These are phyloP conservation scores for Coemansia sp. DNA, from an alignment of 192 early-diverging fungal genomes.

Conservation along the genomic window DNA sequence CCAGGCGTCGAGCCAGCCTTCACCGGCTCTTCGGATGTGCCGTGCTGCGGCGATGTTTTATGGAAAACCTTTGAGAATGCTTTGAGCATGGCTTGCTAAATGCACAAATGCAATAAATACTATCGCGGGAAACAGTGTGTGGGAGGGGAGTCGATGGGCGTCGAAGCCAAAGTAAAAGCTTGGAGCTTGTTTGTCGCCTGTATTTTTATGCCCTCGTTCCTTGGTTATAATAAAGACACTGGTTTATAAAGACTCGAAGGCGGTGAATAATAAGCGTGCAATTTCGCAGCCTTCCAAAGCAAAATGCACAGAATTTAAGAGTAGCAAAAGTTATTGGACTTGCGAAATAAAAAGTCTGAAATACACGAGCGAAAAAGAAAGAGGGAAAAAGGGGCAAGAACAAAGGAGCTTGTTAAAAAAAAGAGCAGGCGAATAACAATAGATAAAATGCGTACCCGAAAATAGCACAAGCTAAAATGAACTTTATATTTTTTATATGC, in stretches of 20 bases:
- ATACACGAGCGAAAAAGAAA: not conserved
- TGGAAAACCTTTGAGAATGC: conserved; percentile 51
- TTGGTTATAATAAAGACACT: no score
- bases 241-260: no score
- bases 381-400: not conserved
- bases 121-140: no score
- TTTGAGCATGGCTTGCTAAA: conserved; percentile 33
- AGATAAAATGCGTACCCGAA: not conserved
- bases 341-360: not conserved
- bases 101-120: not conserved
- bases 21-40: conserved; percentile 19
- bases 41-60: conserved; percentile 41
- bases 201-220: no score
- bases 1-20: not conserved
- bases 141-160: no score
- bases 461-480: not conserved
- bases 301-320: no score
- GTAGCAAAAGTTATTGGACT: no score
- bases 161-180: no score
- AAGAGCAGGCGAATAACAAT: not conserved
- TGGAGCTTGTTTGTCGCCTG: no score
- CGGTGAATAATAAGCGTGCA: no score
- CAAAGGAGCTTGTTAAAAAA: not conserved
- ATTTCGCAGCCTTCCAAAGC: no score
- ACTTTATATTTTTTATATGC: not conserved